Evolutionary conservation across 768 basidiomycete genomes (phyloP).

Genomic region (Cyclocybe aegerita): DNA sequence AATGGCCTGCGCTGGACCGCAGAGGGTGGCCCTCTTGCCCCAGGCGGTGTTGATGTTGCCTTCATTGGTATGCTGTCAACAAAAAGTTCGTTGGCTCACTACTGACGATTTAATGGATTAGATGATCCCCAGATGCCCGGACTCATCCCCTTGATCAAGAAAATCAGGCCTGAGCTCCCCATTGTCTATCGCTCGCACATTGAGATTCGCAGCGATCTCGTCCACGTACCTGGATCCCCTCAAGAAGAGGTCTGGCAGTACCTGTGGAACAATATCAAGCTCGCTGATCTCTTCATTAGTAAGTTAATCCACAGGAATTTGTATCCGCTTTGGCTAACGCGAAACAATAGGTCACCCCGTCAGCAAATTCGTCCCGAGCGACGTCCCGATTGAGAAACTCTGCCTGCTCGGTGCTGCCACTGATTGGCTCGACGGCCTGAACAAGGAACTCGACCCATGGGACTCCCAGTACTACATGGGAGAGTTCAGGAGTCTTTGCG

Average conservation of each 20-base stretch:
- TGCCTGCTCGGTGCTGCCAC: constrained; percentile 80
- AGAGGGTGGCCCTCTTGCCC: constrained; percentile 80
- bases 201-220: constrained; percentile 87
- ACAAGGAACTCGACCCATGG: constrained; percentile 83
- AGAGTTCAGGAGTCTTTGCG: constrained; percentile 77
- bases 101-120: constrained; percentile 7
- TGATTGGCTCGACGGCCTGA: constrained; percentile 92
- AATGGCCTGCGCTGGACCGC: constrained; percentile 89
- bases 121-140: constrained; percentile 96
- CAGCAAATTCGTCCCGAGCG: constrained; percentile 88
- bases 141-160: constrained; percentile 89
- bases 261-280: constrained; percentile 89
- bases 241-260: constrained; percentile 95
- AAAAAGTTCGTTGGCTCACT: background rate
- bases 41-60: constrained; percentile 82
- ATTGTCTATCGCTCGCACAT: constrained; percentile 96
- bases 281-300: constrained; percentile 91
- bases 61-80: constrained; percentile 67
- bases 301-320: constrained; percentile 16
- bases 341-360: constrained; percentile 71
- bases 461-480: constrained; percentile 89
- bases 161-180: constrained; percentile 79
- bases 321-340: no score
- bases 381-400: constrained; percentile 72
- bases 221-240: constrained; percentile 77